A percentile compares a stretch with the other conserved stretches of the same genome.
phyloP scores from a whole-genome alignment of 2,329 filamentous ascomycete genomes.

The Pseudogymnoascus sp. region DNA sequence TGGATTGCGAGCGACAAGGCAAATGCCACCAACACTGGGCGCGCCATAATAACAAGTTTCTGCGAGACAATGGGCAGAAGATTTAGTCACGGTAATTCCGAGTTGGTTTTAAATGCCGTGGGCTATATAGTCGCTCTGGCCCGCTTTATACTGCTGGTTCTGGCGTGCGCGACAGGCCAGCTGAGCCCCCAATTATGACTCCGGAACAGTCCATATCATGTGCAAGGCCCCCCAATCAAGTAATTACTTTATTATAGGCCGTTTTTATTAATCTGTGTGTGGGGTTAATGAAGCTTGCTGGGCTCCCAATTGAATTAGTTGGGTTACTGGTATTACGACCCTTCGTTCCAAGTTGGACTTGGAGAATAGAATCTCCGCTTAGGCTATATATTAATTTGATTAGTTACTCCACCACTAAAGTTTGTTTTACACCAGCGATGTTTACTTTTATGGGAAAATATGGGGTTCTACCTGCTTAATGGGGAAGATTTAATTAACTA shows the following conservation, averaged over 20 bases:
- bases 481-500: neutral
- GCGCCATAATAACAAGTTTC: neutral
- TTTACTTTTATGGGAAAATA: constrained; percentile 9
- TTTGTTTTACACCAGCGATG: constrained; percentile 12
- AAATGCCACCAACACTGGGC: neutral
- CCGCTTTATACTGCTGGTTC: neutral
- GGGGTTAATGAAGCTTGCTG: neutral
- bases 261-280: neutral
- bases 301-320: neutral
- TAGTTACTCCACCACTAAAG: constrained; percentile 22
- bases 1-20: neutral
- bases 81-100: neutral
- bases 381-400: neutral
- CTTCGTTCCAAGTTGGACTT: neutral
- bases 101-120: neutral
- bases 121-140: neutral
- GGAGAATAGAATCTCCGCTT: neutral
- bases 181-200: neutral
- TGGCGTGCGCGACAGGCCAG: neutral
- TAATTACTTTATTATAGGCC: neutral
- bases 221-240: neutral
- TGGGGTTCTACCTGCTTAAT: neutral
- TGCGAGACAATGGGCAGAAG: neutral
- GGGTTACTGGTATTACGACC: neutral
- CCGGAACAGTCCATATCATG: neutral